These are phyloP conservation scores for Persicaria maculosa DNA, from an alignment of 148 eudicot genomes.

Conservation along the genomic window DNA sequence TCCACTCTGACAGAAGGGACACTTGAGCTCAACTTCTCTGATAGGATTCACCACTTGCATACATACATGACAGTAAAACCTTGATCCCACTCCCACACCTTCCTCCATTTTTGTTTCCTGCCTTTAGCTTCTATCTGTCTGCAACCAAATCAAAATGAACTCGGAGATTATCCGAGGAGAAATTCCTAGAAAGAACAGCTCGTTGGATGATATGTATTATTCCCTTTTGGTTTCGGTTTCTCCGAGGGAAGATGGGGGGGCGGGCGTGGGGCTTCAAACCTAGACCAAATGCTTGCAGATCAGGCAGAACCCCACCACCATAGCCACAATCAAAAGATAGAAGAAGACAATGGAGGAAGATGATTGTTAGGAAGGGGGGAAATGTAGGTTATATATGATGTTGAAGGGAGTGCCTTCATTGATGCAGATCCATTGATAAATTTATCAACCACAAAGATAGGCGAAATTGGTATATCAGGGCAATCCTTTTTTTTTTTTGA, in stretches of 20 bases:
- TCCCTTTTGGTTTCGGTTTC: background rate
- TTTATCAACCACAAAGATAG: background rate
- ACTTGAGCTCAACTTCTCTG: slow-evolving; percentile 42
- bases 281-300: background rate
- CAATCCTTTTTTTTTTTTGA: too few species aligned
- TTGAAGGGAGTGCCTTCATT: background rate
- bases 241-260: background rate
- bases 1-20: slow-evolving; percentile 48
- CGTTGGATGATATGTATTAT: background rate
- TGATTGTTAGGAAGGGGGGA: background rate
- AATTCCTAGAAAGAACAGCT: background rate
- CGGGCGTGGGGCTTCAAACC: slow-evolving; percentile 7
- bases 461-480: background rate
- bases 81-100: slow-evolving; percentile 11
- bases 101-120: slow-evolving; percentile 18
- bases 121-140: background rate
- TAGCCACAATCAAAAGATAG: slow-evolving; percentile 6
- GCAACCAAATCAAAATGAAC: too few species aligned
- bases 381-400: background rate
- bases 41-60: slow-evolving; percentile 38
- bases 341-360: slow-evolving; percentile 8
- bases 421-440: background rate
- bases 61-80: slow-evolving; percentile 55
- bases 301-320: slow-evolving; percentile 11
- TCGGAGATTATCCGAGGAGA: background rate